phyloP scores from a whole-genome alignment of 2,329 filamentous ascomycete genomes.

The Chaetothyriales sp. region DNA sequence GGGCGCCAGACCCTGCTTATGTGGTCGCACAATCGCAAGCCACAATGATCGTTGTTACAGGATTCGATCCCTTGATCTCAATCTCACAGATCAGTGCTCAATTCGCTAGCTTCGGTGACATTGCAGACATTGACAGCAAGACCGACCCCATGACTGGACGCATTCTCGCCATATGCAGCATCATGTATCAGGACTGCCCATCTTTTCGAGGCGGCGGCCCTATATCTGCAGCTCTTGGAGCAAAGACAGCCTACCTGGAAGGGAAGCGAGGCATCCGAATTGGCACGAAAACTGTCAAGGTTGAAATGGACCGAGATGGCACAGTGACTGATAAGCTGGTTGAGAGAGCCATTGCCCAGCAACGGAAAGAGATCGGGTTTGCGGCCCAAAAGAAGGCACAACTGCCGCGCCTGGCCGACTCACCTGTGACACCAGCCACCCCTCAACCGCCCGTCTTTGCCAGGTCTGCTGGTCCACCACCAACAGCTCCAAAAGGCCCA shows the following conservation, averaged over 20 bases:
- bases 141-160: slow-evolving; percentile 90
- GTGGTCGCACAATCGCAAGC: slow-evolving; percentile 61
- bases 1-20: slow-evolving; percentile 71
- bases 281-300: slow-evolving; percentile 59
- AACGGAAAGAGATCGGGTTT: slow-evolving; percentile 37
- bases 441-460: slow-evolving; percentile 25
- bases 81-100: slow-evolving; percentile 54
- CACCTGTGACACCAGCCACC: slow-evolving; percentile 13
- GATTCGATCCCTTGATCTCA: slow-evolving; percentile 60
- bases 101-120: slow-evolving; percentile 71
- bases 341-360: slow-evolving; percentile 55
- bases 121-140: slow-evolving; percentile 81
- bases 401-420: slow-evolving; percentile 4
- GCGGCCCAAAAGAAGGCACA: slow-evolving; percentile 19
- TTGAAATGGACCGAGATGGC: slow-evolving; percentile 81
- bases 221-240: slow-evolving; percentile 61
- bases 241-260: slow-evolving; percentile 58
- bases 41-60: slow-evolving; percentile 80
- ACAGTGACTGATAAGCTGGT: slow-evolving; percentile 66
- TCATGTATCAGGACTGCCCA: slow-evolving; percentile 65
- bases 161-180: slow-evolving; percentile 82
- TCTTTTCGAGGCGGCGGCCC: slow-evolving; percentile 36
- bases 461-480: slow-evolving; percentile 50
- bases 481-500: slow-evolving; percentile 75
- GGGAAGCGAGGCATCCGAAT: slow-evolving; percentile 66